Evolutionary conservation across 345 rosid species (phyloP).

Genomic region (Tarenaya hassleriana): DNA sequence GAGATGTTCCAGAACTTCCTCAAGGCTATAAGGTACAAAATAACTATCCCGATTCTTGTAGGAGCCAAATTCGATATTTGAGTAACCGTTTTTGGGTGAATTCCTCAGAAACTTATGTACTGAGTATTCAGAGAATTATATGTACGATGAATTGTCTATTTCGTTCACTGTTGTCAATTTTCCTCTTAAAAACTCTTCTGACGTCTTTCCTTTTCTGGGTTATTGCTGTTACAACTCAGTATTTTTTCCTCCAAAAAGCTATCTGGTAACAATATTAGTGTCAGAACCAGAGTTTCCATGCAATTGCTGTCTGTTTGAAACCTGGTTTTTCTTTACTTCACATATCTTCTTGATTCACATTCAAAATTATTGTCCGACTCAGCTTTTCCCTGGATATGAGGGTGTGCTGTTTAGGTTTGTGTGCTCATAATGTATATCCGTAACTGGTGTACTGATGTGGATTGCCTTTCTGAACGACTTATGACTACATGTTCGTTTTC

Average conservation of each 20-base stretch:
- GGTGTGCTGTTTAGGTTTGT: neutral
- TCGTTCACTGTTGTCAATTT: too few relatives aligned
- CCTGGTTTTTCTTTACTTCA: conserved; percentile 12
- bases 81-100: conserved; percentile 4
- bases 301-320: neutral
- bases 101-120: neutral
- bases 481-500: too few relatives aligned
- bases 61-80: neutral
- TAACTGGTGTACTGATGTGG: neutral
- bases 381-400: neutral
- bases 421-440: neutral
- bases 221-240: too few relatives aligned
- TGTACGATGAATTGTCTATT: too few relatives aligned
- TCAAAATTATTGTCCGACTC: neutral
- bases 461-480: too few relatives aligned
- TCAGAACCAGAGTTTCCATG: conserved; percentile 2
- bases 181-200: too few relatives aligned
- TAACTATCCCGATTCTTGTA: neutral
- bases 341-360: too few relatives aligned
- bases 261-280: conserved; percentile 1
- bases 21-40: conserved; percentile 4
- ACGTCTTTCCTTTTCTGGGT: too few relatives aligned
- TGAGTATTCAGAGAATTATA: too few relatives aligned
- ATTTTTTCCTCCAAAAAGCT: neutral
- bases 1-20: conserved; percentile 14